Base-by-base conservation (phyloP, 768 basidiomycete species). In the Hemileccinum rubropunctum region DNA sequence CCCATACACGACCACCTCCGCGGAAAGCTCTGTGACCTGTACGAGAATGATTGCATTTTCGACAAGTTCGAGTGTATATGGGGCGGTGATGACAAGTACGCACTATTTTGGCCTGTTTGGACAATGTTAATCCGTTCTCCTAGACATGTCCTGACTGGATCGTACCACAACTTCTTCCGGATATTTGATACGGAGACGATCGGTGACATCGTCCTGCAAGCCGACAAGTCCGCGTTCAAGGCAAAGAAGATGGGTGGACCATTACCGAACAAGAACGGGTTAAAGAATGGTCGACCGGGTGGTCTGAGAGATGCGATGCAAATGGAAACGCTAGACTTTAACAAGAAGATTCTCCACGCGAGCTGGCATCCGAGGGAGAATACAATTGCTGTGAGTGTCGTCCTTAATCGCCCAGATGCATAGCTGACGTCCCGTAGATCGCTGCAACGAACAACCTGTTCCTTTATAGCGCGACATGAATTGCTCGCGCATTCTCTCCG, bases 111-210 rank as follows among this genome's bases (percentile, higher is more conserved):
- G 43, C 30, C 44, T 20, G 41, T 46, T 45, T 23, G 42, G 67
- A 48, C 43, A 12, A 41, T 36, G 26, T 13, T 36, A 35, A 32
- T 28, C 50, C 53, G 10, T 54, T 30, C 26, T 48, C 35, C 9
- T 61, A 99, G 97, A 63, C 86, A 95, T 69, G 93, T 98, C 52
- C 76, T 99, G 56, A 98, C 97, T n/a, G 97, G 97, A 38, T 98
- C 97, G 44, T 99, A 99, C 75, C 95, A 98, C 76, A 99, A 99
- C 74, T 98, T 95, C 75, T 95, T 99, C 88, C 93, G 94, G 69
- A 97, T 99, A 83, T 99, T 93, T 73, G 95, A 98, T 69, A 82
- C 84, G 46, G 91, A 95, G 52, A 83, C 85, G 28, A 65, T 84
- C 54, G 88, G 85, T 53, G 97, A 98, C 62, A 84, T 95, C 38